phyloP scores from a whole-genome alignment of 352 stramenopile genomes.

The Phytophthora idaei region DNA sequence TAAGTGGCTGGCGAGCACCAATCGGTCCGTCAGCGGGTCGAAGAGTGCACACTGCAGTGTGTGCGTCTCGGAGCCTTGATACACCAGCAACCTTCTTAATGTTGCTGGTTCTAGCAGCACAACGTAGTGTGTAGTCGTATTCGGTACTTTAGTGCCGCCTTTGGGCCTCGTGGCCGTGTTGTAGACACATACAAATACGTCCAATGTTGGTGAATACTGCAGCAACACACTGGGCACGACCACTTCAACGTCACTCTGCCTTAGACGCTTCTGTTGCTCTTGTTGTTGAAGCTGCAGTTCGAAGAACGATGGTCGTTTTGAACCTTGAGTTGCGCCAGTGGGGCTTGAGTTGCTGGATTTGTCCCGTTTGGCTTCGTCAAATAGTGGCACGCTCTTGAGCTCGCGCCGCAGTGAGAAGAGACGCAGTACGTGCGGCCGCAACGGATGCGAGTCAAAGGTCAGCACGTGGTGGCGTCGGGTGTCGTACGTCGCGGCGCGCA shows the following conservation, averaged over 20 bases:
- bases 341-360: constrained; percentile 4
- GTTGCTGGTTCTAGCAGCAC: constrained; percentile 69
- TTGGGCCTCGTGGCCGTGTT: constrained; percentile 16
- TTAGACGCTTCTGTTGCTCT: constrained; percentile 10
- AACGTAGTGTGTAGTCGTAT: constrained; percentile 41
- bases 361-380: constrained; percentile 30
- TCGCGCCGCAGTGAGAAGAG: constrained; percentile 78
- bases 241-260: constrained; percentile 8
- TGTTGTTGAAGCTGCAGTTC: constrained; percentile 26
- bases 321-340: constrained; percentile 4
- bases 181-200: constrained; percentile 76
- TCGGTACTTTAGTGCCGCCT: constrained; percentile 8
- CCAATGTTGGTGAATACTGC: constrained; percentile 44
- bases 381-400: constrained; percentile 60
- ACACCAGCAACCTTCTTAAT: constrained; percentile 60
- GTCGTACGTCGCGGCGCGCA: constrained; percentile 71
- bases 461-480: constrained; percentile 71
- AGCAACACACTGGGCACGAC: constrained; percentile 38
- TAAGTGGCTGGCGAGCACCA: constrained; percentile 51
- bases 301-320: constrained; percentile 24
- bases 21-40: constrained; percentile 40
- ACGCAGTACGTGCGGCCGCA: constrained; percentile 59
- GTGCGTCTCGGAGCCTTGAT: constrained; percentile 48
- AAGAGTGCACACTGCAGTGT: constrained; percentile 50
- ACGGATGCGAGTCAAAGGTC: constrained; percentile 50